Evolutionary conservation across 257 asterid genomes (phyloP), one percentile per base, ranked within the genome.

Genomic region (Nyctanthes arbortristis): DNA sequence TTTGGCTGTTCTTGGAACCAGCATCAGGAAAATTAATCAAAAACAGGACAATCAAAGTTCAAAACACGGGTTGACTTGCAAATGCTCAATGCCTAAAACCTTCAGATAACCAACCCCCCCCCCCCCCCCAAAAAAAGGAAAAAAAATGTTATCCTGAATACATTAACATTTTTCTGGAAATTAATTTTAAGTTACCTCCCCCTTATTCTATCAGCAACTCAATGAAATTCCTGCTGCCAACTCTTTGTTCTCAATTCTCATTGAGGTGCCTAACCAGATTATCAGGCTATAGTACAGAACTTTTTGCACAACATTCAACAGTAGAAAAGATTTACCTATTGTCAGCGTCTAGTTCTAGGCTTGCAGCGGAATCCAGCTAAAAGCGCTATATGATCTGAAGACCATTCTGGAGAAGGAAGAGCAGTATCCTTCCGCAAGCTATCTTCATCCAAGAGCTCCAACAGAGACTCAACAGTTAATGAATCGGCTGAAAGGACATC

Each of bases 401-500:
- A 93, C 99, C 97, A 91, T 79, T 83, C 94, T 35, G 97, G 96
- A 72, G 97, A 93, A 74, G 99, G 99, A 80, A 93, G 96, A 27
- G 96, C 96, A 2, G 96, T 91, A 77, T 93, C 96, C 85, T 91
- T 93, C 66, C 96, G 79, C 85, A 93, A 78, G 74, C 93, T 82
- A 70, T 89, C 96, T 81, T 93, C 99, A 45, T 93, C 99, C 91
- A 93, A 79, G 30, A 93, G 96, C 87, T 93, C 97, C 87, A 91
- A 79, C 66, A 93, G 75, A 43, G 96, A 89, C 84, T 93, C 96
- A 80, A 93, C 96, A 20, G 89, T 80, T 71, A 91, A 79, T 5
- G 90, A 76, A 83, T 93, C 96, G 32, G 99, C 99, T 91, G 84
- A 81, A 88, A 67, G 29, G 14, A 61, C 55, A 75, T 31, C n/a